phyloP scores from a whole-genome alignment of 345 rosid species.

The Psidium friedrichsthalianum region DNA sequence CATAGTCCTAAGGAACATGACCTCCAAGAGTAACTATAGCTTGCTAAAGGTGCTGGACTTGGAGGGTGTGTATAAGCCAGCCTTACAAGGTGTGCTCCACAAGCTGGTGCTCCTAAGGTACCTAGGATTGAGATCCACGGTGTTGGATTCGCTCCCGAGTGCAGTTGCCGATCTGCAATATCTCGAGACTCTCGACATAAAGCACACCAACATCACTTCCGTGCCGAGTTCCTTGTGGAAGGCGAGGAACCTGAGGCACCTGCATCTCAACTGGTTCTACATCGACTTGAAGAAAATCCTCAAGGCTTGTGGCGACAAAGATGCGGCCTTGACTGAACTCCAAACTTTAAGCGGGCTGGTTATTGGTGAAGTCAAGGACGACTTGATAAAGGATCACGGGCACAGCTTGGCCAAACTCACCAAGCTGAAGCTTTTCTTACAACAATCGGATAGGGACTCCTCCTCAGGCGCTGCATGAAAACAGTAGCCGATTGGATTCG shows the following conservation, averaged over 20 bases:
- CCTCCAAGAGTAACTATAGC: neutral
- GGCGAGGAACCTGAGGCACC: neutral
- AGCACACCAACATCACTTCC: neutral
- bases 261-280: neutral
- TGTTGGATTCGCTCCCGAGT: neutral
- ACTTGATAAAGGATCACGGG: rapidly evolving
- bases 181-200: constrained; percentile 12
- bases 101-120: constrained; percentile 7
- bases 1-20: neutral
- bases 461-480: neutral
- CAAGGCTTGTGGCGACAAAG: neutral
- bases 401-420: neutral
- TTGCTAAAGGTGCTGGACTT: neutral
- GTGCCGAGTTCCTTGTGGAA: neutral
- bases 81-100: neutral
- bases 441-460: neutral
- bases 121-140: constrained; percentile 19
- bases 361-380: neutral
- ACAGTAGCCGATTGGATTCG: neutral
- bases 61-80: constrained; percentile 12
- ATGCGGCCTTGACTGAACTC: neutral
- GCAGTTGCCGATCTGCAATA: neutral
- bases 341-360: neutral
- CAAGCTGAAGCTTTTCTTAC: neutral
- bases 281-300: neutral